These are phyloP conservation scores for Pseudogymnoascus verrucosus DNA, from an alignment of 2,329 filamentous ascomycete genomes.

Conservation along the genomic window DNA sequence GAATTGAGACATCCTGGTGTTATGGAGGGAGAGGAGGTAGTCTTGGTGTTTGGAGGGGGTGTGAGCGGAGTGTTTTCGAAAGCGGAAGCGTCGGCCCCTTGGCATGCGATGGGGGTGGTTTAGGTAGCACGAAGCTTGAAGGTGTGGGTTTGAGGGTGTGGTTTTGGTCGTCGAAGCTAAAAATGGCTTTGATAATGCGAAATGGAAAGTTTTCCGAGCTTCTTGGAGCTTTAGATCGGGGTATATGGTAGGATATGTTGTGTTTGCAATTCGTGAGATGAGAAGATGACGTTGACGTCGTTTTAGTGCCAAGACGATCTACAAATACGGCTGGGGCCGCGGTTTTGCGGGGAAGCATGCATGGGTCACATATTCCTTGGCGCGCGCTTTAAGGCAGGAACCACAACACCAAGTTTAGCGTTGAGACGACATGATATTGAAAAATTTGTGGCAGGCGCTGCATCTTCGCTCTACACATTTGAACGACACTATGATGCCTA, in stretches of 20 bases:
- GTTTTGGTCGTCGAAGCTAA: neutral
- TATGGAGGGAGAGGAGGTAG: neutral
- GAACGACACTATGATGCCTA: neutral
- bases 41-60: neutral
- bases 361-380: neutral
- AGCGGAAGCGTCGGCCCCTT: neutral
- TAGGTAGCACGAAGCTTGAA: neutral
- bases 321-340: neutral
- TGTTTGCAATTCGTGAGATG: neutral
- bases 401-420: neutral
- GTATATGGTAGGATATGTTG: neutral
- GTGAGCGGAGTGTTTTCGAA: neutral
- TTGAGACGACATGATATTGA: neutral
- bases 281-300: neutral
- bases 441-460: neutral
- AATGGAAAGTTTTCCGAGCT: neutral
- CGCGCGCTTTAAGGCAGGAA: neutral
- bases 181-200: neutral
- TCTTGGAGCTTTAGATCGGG: neutral
- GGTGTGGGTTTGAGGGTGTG: neutral
- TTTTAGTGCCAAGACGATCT: neutral
- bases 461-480: neutral
- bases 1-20: constrained; percentile 41
- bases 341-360: neutral
- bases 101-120: neutral